Base-by-base conservation (phyloP, 345 rosid genomes). In the Pistacia integerrima region DNA sequence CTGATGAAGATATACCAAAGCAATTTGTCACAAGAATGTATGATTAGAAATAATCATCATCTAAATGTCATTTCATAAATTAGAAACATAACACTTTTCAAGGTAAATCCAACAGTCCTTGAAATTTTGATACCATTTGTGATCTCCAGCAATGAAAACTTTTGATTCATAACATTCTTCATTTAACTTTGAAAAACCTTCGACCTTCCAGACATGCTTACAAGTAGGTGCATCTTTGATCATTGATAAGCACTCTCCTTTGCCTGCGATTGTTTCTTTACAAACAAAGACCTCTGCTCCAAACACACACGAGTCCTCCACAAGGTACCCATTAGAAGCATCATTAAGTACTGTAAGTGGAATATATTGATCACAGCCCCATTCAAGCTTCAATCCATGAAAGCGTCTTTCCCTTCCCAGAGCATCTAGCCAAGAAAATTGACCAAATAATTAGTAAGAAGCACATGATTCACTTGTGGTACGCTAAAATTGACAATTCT, bases 261-360 rank as follows among this genome's bases (percentile, higher is more conserved):
- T 79, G n/a, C 82, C 79, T 1, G 70, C 52, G 73, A 75, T 74
- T 38, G 59, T 80, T 80, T 84, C 92, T 77, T 68, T 80, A 14
- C 70, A 4, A 14, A 83, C 85, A 44, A 80, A 83, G 11, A 88
- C 84, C 70, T 88, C 89, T 10, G 72, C 88, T 20, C 89, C 89
- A 28, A 88, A 28, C 14, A 82, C 81, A 41, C 87, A 85, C 5
- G 78, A 48, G 73, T 84, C 88, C 0, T 83, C 81, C 56, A 83
- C 63, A 1, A 84, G 79, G 79, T 81, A 84, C 22, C 87, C 91
- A n/a, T 81, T 81, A 13, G 58, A 67, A 20, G 68, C 69, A 59
- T 83, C 82, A 0, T 44, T 72, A 52, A 88, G 82, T 16, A 28
- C 18, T 62, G 67, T 62, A 36, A 80, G 52, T 1, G 73, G 77